Evolutionary conservation across 768 basidiomycete species (phyloP), one percentile per base, ranked within the genome.

Genomic region (Serendipita sp.): DNA sequence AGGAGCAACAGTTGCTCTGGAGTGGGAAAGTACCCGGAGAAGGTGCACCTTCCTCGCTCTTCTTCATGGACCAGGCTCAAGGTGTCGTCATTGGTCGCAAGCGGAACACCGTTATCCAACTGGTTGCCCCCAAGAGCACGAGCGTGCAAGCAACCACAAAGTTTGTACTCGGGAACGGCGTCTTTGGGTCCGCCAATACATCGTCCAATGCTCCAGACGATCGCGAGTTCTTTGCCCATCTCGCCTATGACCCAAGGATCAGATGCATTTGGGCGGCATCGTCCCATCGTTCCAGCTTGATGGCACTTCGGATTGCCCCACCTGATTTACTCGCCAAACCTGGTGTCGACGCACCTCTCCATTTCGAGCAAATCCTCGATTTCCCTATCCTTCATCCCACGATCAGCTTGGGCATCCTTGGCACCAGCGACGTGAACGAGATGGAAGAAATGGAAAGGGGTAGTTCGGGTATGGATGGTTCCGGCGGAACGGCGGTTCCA

Each of bases 181-280:
- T 60, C 28, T 60, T 60, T 32, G 56, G 64, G 11, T 44, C 45
- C 16, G 63, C 48, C 13, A 64, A 48, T 16, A 64, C 56, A 23
- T 44, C 23, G 23, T 58, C 60, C 18, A 56, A 44, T 7, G 64
- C 64, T 63, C 80, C 79, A 66, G 89, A 91, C 46, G 89, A 91
- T 70, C 78, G 77, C 15, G 88, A 89, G 7, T 91, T 92, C 88
- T 92, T 90, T 72, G 88, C 90, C 13, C 90, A 92, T 70, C 83
- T 86, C 68, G 85, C 82, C 70, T 92, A 92, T 71, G 90, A 92
- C 75, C 79, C 87, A 0, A 78, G 88, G 51, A 91, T 91, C 66
- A 87, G 88, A 75, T 91, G 88, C 0, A 77, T 92, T 35, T 92
- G 90, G 90, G 80, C 91, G 18, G 90, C 90, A 63, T 91, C 91